Evolutionary conservation across 2,329 filamentous ascomycete genomes (phyloP).

Genomic region (Trichoderma polysporum): DNA sequence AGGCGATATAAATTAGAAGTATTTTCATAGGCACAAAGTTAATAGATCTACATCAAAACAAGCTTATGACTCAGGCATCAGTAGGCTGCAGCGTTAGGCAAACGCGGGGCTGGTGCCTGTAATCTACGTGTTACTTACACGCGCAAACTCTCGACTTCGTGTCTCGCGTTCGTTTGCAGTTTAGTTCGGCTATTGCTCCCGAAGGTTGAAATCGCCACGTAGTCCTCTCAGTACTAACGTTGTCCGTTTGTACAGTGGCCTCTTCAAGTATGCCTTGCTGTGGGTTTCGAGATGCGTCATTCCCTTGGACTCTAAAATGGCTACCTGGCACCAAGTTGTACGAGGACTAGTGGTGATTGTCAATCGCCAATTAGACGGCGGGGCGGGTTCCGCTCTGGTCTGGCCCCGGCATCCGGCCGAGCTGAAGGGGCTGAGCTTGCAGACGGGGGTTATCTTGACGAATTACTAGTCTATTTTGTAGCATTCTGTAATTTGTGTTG

Average conservation of each 20-base stretch:
- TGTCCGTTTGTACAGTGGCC: background rate
- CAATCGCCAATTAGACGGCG: constrained; percentile 22
- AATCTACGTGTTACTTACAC: background rate
- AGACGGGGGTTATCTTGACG: background rate
- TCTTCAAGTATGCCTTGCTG: background rate
- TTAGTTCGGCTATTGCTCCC: background rate
- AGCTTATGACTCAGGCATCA: background rate
- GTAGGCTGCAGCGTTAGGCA: constrained; percentile 12
- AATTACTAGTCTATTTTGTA: background rate
- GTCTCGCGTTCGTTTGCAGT: background rate
- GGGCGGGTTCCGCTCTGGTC: background rate
- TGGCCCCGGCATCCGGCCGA: background rate
- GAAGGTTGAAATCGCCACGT: background rate
- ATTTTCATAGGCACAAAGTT: background rate
- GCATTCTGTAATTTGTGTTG: no score
- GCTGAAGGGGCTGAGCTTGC: background rate
- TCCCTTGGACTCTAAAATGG: background rate
- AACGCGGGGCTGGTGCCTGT: constrained; percentile 9
- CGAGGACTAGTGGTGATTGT: constrained; percentile 23
- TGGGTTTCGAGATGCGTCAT: background rate
- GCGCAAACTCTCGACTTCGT: background rate
- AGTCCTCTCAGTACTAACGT: no score
- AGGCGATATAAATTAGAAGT: background rate
- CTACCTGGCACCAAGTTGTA: background rate
- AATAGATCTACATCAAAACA: background rate